Base-by-base conservation (phyloP, 2,329 filamentous ascomycete genomes). In the Botryotinia narcissicola region DNA sequence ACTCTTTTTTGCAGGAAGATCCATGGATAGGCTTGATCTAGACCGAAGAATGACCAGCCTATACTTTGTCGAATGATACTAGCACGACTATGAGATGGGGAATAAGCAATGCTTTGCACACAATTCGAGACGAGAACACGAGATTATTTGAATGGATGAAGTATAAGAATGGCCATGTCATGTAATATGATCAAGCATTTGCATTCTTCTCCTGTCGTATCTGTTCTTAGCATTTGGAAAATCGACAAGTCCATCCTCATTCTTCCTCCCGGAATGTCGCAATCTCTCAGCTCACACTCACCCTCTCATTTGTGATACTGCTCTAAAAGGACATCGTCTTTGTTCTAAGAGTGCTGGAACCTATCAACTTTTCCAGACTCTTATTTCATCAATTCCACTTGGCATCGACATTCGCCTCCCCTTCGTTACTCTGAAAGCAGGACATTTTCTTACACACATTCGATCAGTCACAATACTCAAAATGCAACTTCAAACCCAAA, bases 221-320 rank as follows among this genome's bases (percentile, higher is more conserved):
- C 5, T 16, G 3, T 16, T 51, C 48, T 51, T 10, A n/a, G 12
- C 12, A 51, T n/a, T 7, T 51, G 48, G 4, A 14, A 8, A 25
- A 10, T 51, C 25, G 5, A n/a, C 25, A n/a, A 16, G 1, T 16
- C 14, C 0, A 16, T n/a, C 10, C 25, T n/a, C 5, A 6, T 51
- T n/a, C 1, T 2, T 7, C 0, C 10, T 1, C 48, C 6, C 25
- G 5, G 25, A 16, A 51, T 51, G 14, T 51, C 7, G 25, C 3
- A n/a, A n/a, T 51, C 12, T n/a, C 48, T 51, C 10, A 12, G 48
- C 25, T 4, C 4, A 51, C 6, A n/a, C 4, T n/a, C 48, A 51
- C 4, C 25, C 48, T 51, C 25, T n/a, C 48, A n/a, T n/a, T 51
- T n/a, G 12, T 51, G 10, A 14, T 2, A 51, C 25, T 14, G 12